phyloP scores from a whole-genome alignment of 306 rosid species.

The Rosa persica region DNA sequence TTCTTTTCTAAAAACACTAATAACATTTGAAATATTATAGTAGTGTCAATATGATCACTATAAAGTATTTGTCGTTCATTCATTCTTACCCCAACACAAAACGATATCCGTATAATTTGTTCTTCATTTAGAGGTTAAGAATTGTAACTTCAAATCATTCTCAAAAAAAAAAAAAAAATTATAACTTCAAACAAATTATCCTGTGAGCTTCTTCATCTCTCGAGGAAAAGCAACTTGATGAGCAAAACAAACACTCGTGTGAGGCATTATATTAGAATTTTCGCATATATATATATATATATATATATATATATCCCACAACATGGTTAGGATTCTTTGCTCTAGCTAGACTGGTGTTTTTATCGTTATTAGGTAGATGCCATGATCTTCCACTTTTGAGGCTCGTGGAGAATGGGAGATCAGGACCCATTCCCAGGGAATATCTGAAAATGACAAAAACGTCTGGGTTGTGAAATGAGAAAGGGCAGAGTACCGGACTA shows the following conservation, averaged over 20 bases:
- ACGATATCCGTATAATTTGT: no score
- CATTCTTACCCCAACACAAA: not conserved
- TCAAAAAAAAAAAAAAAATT: no score
- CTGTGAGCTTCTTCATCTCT: not conserved
- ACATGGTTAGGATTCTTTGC: not conserved
- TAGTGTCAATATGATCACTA: no score
- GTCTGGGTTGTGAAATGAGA: not conserved
- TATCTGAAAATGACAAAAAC: not conserved
- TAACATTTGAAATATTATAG: no score
- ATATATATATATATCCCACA: not conserved
- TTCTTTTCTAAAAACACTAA: no score
- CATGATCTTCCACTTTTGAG: slow-evolving; percentile 1
- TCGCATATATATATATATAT: not conserved
- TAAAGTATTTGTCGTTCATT: not conserved
- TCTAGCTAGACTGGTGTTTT: not conserved
- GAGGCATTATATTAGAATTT: not conserved
- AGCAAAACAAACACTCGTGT: not conserved
- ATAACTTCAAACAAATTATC: no score
- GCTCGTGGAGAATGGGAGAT: not conserved
- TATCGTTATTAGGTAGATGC: not conserved
- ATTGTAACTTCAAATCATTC: no score
- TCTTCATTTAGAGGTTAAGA: no score
- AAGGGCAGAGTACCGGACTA: not conserved
- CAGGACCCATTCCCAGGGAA: slow-evolving; percentile 7
- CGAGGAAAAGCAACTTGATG: not conserved